Evolutionary conservation across 1,284 basidiomycete species (phyloP), one percentile per base, ranked within the genome.

Genomic region (Boletellus dicymbophilus): DNA sequence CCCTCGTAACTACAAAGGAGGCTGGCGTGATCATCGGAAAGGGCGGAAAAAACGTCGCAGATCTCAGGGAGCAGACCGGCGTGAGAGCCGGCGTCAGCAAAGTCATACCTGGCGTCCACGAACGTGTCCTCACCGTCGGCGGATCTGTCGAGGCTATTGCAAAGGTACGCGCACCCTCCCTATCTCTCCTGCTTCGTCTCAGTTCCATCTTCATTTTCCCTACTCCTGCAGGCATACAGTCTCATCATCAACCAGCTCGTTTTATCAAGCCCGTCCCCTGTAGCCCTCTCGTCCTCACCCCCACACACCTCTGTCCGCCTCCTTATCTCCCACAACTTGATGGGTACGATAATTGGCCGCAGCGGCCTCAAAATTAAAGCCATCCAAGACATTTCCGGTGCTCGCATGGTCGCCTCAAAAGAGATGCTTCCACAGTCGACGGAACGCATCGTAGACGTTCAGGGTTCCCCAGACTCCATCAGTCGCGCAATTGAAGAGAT

Each of bases 11-110:
- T 68, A 95, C 93, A 57, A 97, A 96, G 76, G 95, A 98, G 72
- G 95, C 95, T 48, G 95, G 95, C 63, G 88, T 98, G 69, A 95
- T 97, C 74, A 97, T 98, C 61, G 93, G 96, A 62, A 98, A 94
- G 67, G 94, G 80, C 52, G 96, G 96, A 54, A 92, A 94, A 77
- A 98, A 98, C 67, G 96, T 98, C 64, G 96, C 96, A 57, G 91
- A 95, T 72, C 83, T 99, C 60, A 85, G 96, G 57, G 92, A 96
- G 62, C 85, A 91, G 67, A 97, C 95, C 42, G 93, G 92, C 60
- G 95, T 97, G 75, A 98, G 95, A 77, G 95, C 96, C 53, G 96
- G 96, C 66, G 96, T 99, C 69, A 94, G 89, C 82, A 98, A 98
- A 74, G 95, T 98, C 76, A 94, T 97, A 54, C 87, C 87, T 49